These are phyloP conservation scores for Pythium sukuiense DNA, from an alignment of 352 stramenopile genomes.

Conservation along the genomic window DNA sequence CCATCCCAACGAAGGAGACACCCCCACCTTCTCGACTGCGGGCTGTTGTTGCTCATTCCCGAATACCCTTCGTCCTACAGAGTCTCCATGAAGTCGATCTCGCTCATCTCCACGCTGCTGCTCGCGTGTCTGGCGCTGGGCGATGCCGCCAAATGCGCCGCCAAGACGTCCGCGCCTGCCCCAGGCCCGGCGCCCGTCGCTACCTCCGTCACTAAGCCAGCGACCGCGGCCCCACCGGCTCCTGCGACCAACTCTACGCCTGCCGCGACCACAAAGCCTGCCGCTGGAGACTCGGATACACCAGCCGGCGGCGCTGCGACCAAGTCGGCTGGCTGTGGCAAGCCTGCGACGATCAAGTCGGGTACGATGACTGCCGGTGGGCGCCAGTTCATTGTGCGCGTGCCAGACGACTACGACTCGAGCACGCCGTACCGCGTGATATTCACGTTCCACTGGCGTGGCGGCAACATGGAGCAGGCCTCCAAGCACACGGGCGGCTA, in stretches of 20 bases:
- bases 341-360: constrained; percentile 13
- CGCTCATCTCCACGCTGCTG: constrained; percentile 10
- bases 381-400: constrained; percentile 34
- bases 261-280: neutral
- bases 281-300: neutral
- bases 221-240: neutral
- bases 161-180: constrained; percentile 13
- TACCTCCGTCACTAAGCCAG: neutral
- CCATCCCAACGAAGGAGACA: neutral
- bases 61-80: neutral
- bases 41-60: neutral
- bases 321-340: constrained; percentile 21
- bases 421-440: constrained; percentile 28
- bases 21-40: neutral
- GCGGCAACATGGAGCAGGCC: constrained; percentile 30
- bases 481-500: constrained; percentile 36
- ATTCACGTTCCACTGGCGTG: constrained; percentile 36
- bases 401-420: constrained; percentile 32
- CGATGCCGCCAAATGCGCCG: constrained; percentile 20
- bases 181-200: neutral
- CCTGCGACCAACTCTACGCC: neutral
- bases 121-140: constrained; percentile 13
- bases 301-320: neutral
- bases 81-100: constrained; percentile 15
- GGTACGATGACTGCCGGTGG: constrained; percentile 27